Conservation (phyloP, 2,329 filamentous ascomycete species). For the Fusarium buharicum region DNA sequence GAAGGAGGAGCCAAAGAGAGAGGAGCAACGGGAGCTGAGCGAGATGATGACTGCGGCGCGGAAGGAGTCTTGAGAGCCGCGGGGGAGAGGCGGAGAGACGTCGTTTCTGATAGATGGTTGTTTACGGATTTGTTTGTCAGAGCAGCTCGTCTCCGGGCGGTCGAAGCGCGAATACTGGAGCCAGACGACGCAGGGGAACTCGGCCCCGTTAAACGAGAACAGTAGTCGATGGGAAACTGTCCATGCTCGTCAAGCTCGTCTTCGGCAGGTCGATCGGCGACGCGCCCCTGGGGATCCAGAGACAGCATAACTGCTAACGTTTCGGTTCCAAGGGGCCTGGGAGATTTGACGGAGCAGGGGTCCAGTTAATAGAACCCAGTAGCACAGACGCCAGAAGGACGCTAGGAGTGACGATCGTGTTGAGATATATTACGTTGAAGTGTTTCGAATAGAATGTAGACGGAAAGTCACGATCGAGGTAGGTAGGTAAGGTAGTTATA, state of each 20-base stretch:
- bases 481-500: too few relatives aligned
- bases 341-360: slow-evolving; percentile 40
- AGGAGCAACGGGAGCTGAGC: slow-evolving; percentile 19
- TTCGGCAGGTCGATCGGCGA: slow-evolving; percentile 28
- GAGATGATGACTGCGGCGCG: slow-evolving; percentile 21
- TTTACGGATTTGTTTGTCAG: slow-evolving; percentile 33
- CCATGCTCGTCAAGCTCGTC: slow-evolving; percentile 31
- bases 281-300: slow-evolving; percentile 41
- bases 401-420: slow-evolving; percentile 27
- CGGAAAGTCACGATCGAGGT: neutral
- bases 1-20: slow-evolving; percentile 28
- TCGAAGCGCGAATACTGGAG: slow-evolving; percentile 37
- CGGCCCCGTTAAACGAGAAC: slow-evolving; percentile 37
- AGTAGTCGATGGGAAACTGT: slow-evolving; percentile 40
- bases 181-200: slow-evolving; percentile 34
- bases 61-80: slow-evolving; percentile 31
- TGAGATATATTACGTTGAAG: slow-evolving; percentile 14
- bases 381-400: slow-evolving; percentile 25
- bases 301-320: slow-evolving; percentile 47
- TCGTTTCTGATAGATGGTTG: slow-evolving; percentile 37
- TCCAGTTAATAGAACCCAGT: slow-evolving; percentile 36
- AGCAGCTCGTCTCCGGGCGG: slow-evolving; percentile 28
- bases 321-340: slow-evolving; percentile 41
- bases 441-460: slow-evolving; percentile 3
- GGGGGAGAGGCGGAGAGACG: slow-evolving; percentile 31